Evolutionary conservation across 257 asterid genomes (phyloP).

Genomic region (Solanum etuberosum): DNA sequence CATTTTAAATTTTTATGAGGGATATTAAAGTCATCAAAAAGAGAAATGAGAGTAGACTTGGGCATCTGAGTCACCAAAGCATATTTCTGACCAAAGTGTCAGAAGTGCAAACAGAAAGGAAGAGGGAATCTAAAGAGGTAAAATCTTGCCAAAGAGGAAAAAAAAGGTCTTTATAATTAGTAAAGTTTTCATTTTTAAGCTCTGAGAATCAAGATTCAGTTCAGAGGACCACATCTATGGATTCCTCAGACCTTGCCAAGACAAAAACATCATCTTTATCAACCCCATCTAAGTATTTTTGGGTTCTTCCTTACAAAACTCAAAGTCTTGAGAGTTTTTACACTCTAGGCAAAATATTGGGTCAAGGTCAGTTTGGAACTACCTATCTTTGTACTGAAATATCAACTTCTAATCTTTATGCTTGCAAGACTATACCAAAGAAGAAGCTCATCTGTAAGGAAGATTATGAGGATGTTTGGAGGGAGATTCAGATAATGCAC

Average conservation of each 20-base stretch:
- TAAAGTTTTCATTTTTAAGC: neutral
- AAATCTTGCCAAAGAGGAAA: neutral
- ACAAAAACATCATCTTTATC: constrained; percentile 33
- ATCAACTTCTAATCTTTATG: constrained; percentile 33
- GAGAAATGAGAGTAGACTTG: neutral
- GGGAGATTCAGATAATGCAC: constrained; percentile 75
- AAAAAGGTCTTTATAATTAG: neutral
- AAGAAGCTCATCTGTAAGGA: constrained; percentile 49
- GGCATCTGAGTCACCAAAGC: neutral
- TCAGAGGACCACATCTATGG: neutral
- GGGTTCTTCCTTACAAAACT: constrained; percentile 58
- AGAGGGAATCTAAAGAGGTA: neutral
- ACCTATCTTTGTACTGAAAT: constrained; percentile 54
- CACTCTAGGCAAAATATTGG: constrained; percentile 52
- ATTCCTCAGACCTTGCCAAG: constrained; percentile 2
- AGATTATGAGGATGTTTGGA: constrained; percentile 65
- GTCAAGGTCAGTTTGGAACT: constrained; percentile 59
- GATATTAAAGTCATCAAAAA: neutral
- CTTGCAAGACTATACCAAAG: constrained; percentile 60
- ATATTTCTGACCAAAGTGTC: neutral
- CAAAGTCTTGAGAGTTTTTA: constrained; percentile 29
- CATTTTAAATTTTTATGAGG: neutral
- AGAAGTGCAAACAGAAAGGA: neutral
- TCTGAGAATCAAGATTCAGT: neutral
- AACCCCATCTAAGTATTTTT: constrained; percentile 1